Evolutionary conservation across 306 rosid genomes (phyloP), one percentile per base, ranked within the genome.

Genomic region (Purshia tridentata): DNA sequence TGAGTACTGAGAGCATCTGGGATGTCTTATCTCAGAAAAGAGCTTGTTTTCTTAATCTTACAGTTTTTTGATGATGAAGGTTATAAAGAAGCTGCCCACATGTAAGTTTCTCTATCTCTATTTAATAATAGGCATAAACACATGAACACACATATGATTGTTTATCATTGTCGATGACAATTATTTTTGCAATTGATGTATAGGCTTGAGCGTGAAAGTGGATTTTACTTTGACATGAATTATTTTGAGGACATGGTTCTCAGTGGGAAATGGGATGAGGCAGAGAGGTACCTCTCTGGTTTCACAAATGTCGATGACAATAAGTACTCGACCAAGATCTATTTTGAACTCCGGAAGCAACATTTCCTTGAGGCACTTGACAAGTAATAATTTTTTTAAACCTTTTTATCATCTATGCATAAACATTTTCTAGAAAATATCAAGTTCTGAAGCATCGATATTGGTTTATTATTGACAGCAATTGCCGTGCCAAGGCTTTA

Each of bases 401-500:
- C 5, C 35, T 29, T 29, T 29, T 0, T 2, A 53, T 53, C 12
- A 53, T 53, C 19, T 53, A 22, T 53, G 19, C 4, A 18, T 53
- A n/a, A n/a, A 18, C 10, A n/a, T 53, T 53, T 11, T 53, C 58
- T 53, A 8, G 23, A 53, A 53, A 6, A 53, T 53, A 8, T 53
- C 23, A 53, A 16, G 58, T 53, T n/a, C 3, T 53, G 19, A n/a
- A 53, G 35, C 8, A 56, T 10, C 60, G 18, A 16, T 29, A 29
- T 72, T 29, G 48, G 14, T 72, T 48, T 51, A 14, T 23, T 18
- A 29, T 41, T n/a, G 48, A 50, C 69, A 72, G 77, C 3, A 59
- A 72, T 54, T 93, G 85, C 6, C 88, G 86, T 22, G 77, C 90
- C 77, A 87, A 84, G 88, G 97, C 92, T 12, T 86, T 85, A 16